Percentiles rank a stretch among this genome's conserved stretches.
Evolutionary conservation across 2,329 filamentous ascomycete species (phyloP).

Genomic region (Phaeosphaeria sp.): DNA sequence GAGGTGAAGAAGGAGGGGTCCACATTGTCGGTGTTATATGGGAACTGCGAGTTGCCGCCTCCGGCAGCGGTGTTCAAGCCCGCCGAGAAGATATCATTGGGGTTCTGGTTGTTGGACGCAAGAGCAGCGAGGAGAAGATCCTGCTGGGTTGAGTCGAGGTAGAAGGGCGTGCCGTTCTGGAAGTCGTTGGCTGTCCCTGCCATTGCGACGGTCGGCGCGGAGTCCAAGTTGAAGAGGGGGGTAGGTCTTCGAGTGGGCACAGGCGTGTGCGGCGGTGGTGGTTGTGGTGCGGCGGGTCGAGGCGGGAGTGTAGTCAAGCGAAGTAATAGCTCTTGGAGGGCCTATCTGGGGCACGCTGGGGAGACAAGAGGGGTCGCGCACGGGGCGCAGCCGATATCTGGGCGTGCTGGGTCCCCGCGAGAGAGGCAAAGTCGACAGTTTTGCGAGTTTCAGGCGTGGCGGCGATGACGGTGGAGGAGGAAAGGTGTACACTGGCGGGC

Average conservation of each 20-base stretch:
- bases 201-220: conserved; percentile 37
- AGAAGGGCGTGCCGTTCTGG: conserved; percentile 50
- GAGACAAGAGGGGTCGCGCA: conserved; percentile 9
- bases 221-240: conserved; percentile 10
- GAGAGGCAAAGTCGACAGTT: conserved; percentile 5
- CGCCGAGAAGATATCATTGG: conserved; percentile 35
- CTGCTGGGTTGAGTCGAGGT: conserved; percentile 56
- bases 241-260: conserved; percentile 1
- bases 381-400: conserved; percentile 13
- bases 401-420: conserved; percentile 7
- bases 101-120: conserved; percentile 52
- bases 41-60: conserved; percentile 32
- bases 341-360: conserved; percentile 2
- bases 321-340: background rate
- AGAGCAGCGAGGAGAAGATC: conserved; percentile 57
- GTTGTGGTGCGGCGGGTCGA: conserved; percentile 11
- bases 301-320: conserved; percentile 8
- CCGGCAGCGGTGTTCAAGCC: conserved; percentile 25
- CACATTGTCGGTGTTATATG: conserved; percentile 42
- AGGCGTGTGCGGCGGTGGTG: background rate
- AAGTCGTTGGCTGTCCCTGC: conserved; percentile 48
- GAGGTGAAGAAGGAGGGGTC: conserved; percentile 47
- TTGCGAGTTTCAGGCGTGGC: background rate
- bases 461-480: conserved; percentile 10
- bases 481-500: conserved; percentile 11